A percentile compares a stretch with the other conserved stretches of the same genome.
Evolutionary conservation across 2,329 filamentous ascomycete genomes (phyloP).

Genomic region (Annulohypoxylon truncatum): DNA sequence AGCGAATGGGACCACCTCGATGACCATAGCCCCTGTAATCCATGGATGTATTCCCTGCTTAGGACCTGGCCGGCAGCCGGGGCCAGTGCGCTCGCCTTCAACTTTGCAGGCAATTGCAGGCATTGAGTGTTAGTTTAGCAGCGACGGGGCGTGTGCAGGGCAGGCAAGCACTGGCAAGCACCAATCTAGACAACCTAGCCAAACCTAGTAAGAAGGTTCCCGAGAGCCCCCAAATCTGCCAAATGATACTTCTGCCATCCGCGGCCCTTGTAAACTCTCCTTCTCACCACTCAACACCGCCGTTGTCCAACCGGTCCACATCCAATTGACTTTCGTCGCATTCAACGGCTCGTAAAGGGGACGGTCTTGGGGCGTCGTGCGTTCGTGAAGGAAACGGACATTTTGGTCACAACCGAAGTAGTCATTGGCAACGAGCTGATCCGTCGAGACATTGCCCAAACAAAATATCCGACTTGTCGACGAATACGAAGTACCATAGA

Average conservation of each 20-base stretch:
- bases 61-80: conserved; percentile 26
- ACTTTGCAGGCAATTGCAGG: conserved; percentile 19
- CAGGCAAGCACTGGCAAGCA: background rate
- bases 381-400: conserved; percentile 23
- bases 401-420: conserved; percentile 22
- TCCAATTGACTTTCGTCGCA: conserved; percentile 43
- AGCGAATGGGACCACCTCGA: conserved; percentile 28
- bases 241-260: conserved; percentile 38
- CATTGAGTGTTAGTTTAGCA: background rate
- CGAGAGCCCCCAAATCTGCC: background rate
- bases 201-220: background rate
- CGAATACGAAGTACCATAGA: conserved; percentile 30
- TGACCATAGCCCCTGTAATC: conserved; percentile 13
- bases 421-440: conserved; percentile 33
- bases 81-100: conserved; percentile 33
- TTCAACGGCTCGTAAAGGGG: conserved; percentile 28
- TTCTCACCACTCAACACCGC: conserved; percentile 39
- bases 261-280: conserved; percentile 35
- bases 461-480: conserved; percentile 24
- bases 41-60: conserved; percentile 35
- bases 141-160: conserved; percentile 6
- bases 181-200: background rate
- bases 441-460: conserved; percentile 15
- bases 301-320: conserved; percentile 37
- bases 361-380: conserved; percentile 25